Evolutionary conservation across 2,329 filamentous ascomycete genomes (phyloP).

Genomic region (Aspergillus terreus): DNA sequence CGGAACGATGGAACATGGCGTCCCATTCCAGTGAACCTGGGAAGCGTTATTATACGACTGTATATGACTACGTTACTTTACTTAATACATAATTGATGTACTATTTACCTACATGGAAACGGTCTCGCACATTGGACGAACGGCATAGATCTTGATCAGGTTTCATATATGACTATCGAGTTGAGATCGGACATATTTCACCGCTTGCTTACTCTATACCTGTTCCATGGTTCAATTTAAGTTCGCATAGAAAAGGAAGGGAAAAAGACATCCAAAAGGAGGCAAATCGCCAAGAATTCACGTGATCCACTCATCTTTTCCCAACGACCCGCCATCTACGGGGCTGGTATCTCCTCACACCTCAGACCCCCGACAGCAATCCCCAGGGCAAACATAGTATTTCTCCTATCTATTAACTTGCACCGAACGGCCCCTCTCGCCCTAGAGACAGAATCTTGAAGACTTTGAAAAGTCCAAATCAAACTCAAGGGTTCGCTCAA

Average conservation of each 20-base stretch:
- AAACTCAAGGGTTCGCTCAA: slow-evolving; percentile 35
- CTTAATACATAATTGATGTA: slow-evolving; percentile 18
- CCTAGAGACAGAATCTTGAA: slow-evolving; percentile 2
- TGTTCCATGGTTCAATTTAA: not conserved
- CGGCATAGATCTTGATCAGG: not conserved
- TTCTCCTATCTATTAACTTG: not conserved
- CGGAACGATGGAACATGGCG: not conserved
- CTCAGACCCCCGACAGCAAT: not conserved
- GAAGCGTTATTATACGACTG: slow-evolving; percentile 11
- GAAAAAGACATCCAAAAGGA: not conserved
- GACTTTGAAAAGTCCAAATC: slow-evolving; percentile 7
- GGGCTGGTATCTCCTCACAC: not conserved
- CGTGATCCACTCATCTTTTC: slow-evolving; percentile 6
- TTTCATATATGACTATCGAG: not conserved
- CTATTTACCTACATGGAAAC: not conserved
- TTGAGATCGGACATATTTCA: not conserved
- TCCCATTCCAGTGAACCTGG: slow-evolving; percentile 1
- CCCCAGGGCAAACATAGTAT: too few relatives aligned
- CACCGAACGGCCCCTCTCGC: not conserved
- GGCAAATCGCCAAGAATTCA: slow-evolving; percentile 10
- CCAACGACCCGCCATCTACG: not conserved
- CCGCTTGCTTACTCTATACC: not conserved
- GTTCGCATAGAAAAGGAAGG: not conserved
- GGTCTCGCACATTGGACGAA: too few relatives aligned
- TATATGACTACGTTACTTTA: slow-evolving; percentile 14